Evolutionary conservation across 352 stramenopile genomes (phyloP), one percentile per base, ranked within the genome.

Genomic region (Pythium biforme): DNA sequence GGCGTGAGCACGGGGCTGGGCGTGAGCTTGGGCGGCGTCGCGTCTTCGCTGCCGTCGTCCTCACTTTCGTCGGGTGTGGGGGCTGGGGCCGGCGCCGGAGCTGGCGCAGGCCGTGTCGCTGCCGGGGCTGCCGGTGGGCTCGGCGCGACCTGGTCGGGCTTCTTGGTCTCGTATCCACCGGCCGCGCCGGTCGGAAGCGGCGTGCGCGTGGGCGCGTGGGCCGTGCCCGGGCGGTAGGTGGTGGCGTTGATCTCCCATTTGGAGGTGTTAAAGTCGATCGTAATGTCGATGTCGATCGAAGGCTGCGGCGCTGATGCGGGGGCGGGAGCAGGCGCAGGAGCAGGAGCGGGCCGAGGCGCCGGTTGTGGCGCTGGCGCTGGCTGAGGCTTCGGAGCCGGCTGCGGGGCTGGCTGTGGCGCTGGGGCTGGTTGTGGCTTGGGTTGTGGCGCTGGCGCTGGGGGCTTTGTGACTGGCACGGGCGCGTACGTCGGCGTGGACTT

Each of bases 171-270:
- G 25, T 50, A 47, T 20, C 22, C 55, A 8, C 31, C 23, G 14
- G 29, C 29, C 19, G 31, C 22, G 19, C 47, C 47, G 11, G 37
- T 43, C 11, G 26, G 47, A 8, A 41, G 27, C 49, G 11, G 29
- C 27, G 27, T 17, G 49, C 49, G 29, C 29, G 12, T 17, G 0
- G 1, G 27, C 27, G 55, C 55, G 48, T 64, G 56, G 33, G 56
- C 56, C 25, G 56, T 64, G 34, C 56, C 56, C 19, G 56, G 56
- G 8, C 20, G 15, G 56, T 64, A 64, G 2, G 40, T 51, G 25
- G 54, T 46, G 29, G 41, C 19, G 40, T 45, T 50, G 37, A n/a
- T 43, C 20, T 49, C 26, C 39, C 37, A 59, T 11, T 39, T 59
- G 40, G 41, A 37, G 11, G 29, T 43, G 19, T 41, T 41, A 31